Evolutionary conservation across 2,329 filamentous ascomycete genomes (phyloP), one percentile per base, ranked within the genome.

Genomic region (Tolypocladium ovalisporum): DNA sequence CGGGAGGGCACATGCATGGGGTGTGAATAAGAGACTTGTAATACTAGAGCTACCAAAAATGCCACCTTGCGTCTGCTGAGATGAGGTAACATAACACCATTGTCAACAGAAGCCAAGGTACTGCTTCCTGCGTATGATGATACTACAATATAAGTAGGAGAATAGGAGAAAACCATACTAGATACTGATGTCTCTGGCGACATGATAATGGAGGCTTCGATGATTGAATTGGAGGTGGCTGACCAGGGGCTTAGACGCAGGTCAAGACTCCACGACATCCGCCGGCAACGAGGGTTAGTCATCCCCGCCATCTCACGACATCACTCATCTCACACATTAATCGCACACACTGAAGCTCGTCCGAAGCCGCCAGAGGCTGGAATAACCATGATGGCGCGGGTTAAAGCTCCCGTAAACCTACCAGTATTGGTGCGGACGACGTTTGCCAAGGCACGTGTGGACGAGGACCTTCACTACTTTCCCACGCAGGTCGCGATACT

Each of bases 381-480:
- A 6, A 27, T 5, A 13, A 12, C 36, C 9, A 62, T 61, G 49
- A 78, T 79, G 74, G 60, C 70, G 34, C 70, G 69, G 22, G 22
- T 75, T 52, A 73, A 69, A 44, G 73, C 70, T 1, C 79, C 79
- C 0, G 58, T 67, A 3, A 76, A 78, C 58, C 75, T 84, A 1
- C 79, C 79, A 1, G 72, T 74, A 2, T 75, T 84, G 17, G 79
- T 84, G 57, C 75, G 72, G 55, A 58, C 72, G 1, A 71, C 78
- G 3, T 84, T 84, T 64, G 64, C 68, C 56, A 75, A 73, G 52
- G 81, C 81, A 22, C 72, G 70, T 13, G 66, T 70, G 13, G 74
- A 69, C 57, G 78, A 77, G 56, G 78, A 82, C 59, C 65, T 84
- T 56, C 73, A 72, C 53, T 83, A 79, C 64, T 84, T 78, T 65